Base-by-base conservation (phyloP, 768 basidiomycete species). In the Trametopsis cervina region DNA sequence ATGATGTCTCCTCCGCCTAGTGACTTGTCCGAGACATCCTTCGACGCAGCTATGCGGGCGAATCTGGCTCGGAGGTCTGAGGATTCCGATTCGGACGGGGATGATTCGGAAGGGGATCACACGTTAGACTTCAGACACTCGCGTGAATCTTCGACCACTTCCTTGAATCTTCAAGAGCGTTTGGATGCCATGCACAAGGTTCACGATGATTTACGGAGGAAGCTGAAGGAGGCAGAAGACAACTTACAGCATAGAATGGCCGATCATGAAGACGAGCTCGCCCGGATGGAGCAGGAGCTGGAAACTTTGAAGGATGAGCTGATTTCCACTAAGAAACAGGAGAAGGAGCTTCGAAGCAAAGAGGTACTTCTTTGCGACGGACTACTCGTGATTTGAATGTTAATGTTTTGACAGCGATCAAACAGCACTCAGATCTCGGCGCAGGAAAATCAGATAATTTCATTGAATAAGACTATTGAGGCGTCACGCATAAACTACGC, bases 261-360 rank as follows among this genome's bases (percentile, higher is more conserved):
- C 10, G 86, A 91, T 44, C 89, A 91, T 55, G 92, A 95, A 63
- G 62, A 70, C n/a, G 85, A 92, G 57, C 65, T 94, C 23, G 86
- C 89, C 55, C 87, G 91, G 50, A 76, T 89, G 66, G 83, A 94
- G 58, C 67, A 66, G 3, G 73, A 77, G 24, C 61, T 95, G 49
- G 93, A 96, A 49, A 90, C 96, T 60, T 64, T 85, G 51, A 70
- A 76, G 53, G 77, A 71, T 11, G 94, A 96, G 63, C 70, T 96
- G 6, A 81, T 72, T 12, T 75, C 84, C 4, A 83, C 86, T 4
- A 88, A 89, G 63, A 77, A 89, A 35, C 92, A 97, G 58, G 93
- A 97, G 66, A 96, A 97, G 67, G 94, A 97, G 58, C 65, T 95
- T 54, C 74, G 89, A 39, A 72, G 77, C 11, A 94, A 93, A 64